phyloP scores from a whole-genome alignment of 163 green algal genomes.

The Chloroidium sp. region DNA sequence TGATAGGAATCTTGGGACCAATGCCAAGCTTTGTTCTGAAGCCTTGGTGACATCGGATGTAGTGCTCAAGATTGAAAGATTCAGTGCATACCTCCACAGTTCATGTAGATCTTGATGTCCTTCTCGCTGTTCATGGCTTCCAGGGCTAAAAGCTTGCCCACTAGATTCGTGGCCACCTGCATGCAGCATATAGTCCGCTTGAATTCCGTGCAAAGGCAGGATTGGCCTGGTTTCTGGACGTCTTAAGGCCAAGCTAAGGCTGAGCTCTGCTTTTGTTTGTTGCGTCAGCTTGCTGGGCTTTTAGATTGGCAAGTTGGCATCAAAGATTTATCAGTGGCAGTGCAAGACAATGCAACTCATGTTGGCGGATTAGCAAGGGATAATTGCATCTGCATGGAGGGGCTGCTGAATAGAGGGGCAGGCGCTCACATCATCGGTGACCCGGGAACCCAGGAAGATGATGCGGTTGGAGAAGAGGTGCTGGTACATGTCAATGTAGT shows the following conservation, averaged over 20 bases:
- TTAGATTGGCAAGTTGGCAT: too few species aligned
- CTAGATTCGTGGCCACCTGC: constrained; percentile 50
- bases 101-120: constrained; percentile 93
- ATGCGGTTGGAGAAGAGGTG: constrained; percentile 81
- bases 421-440: constrained; percentile 67
- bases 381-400: neutral
- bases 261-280: too few species aligned
- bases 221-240: too few species aligned
- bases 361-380: neutral
- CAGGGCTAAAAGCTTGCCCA: constrained; percentile 80
- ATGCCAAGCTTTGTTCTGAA: too few species aligned
- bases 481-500: constrained; percentile 60
- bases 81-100: constrained; percentile 41
- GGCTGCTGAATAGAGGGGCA: neutral
- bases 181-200: neutral
- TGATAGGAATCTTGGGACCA: too few species aligned
- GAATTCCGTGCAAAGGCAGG: too few species aligned
- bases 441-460: constrained; percentile 74
- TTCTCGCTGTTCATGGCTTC: constrained; percentile 65
- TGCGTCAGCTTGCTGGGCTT: too few species aligned
- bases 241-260: too few species aligned
- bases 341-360: too few species aligned
- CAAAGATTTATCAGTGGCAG: too few species aligned
- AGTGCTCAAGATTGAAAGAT: too few species aligned
- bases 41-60: too few species aligned